Conservation (phyloP, 495 filamentous ascomycete genomes). For the Daldinia bambusicola region DNA sequence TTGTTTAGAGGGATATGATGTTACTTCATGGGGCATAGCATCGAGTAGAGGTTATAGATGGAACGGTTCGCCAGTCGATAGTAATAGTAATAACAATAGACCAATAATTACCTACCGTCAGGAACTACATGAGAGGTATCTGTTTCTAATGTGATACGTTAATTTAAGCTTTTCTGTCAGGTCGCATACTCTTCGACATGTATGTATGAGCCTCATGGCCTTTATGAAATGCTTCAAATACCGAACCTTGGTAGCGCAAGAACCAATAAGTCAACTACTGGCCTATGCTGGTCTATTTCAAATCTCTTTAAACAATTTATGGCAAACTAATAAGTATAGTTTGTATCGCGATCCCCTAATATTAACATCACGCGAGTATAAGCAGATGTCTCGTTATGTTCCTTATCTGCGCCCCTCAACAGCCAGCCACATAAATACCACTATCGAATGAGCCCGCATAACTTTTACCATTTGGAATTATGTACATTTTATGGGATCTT, state of each 20-base stretch:
- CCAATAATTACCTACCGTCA: too few species aligned
- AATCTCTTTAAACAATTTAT: neutral
- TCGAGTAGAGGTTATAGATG: neutral
- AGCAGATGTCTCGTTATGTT: neutral
- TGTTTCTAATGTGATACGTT: neutral
- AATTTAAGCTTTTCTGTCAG: neutral
- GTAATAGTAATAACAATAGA: conserved; percentile 27
- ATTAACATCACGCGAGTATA: neutral
- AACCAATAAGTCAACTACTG: too few species aligned
- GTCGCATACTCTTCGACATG: neutral
- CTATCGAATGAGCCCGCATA: neutral
- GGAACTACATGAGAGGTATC: neutral
- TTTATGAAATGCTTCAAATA: neutral
- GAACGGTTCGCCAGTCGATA: neutral
- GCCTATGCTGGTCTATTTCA: too few species aligned
- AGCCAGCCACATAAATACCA: neutral
- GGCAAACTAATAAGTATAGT: neutral
- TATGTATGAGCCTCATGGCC: neutral
- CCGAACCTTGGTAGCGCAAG: neutral
- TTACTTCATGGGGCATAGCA: conserved; percentile 4
- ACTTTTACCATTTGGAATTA: neutral
- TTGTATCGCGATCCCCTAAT: neutral
- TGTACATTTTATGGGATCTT: neutral
- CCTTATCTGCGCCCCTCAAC: neutral
- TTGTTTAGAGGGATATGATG: neutral